phyloP scores from a whole-genome alignment of 768 basidiomycete species.

The Auricularia auricula-judae region DNA sequence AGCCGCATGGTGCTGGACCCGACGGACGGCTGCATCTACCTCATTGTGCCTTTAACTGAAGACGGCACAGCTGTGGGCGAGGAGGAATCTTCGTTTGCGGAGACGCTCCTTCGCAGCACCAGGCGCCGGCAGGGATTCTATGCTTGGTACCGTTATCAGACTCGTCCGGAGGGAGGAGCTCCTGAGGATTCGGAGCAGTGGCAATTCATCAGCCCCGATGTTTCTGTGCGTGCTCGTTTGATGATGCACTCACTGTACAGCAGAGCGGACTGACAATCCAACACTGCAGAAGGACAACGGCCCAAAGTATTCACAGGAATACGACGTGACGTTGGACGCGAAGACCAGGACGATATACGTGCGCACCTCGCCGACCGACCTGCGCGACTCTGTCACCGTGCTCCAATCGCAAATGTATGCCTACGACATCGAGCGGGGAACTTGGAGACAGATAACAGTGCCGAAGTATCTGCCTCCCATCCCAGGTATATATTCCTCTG shows the following conservation, averaged over 20 bases:
- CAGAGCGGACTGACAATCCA: no score
- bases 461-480: background rate
- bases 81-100: background rate
- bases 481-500: background rate
- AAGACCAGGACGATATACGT: background rate
- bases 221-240: background rate
- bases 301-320: background rate
- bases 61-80: background rate
- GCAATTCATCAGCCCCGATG: background rate
- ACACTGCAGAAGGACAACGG: background rate
- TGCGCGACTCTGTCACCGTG: background rate
- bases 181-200: background rate
- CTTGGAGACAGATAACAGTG: background rate
- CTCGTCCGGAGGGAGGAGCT: background rate
- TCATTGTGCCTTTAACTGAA: background rate
- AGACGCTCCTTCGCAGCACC: background rate
- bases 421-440: background rate
- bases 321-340: background rate
- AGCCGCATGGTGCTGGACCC: background rate
- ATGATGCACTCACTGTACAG: no score
- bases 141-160: background rate
- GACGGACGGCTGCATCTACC: background rate
- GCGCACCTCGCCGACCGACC: background rate
- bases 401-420: background rate
- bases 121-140: background rate